Base-by-base conservation (phyloP, 805 yeast species). In the Candida tammaniensis region DNA sequence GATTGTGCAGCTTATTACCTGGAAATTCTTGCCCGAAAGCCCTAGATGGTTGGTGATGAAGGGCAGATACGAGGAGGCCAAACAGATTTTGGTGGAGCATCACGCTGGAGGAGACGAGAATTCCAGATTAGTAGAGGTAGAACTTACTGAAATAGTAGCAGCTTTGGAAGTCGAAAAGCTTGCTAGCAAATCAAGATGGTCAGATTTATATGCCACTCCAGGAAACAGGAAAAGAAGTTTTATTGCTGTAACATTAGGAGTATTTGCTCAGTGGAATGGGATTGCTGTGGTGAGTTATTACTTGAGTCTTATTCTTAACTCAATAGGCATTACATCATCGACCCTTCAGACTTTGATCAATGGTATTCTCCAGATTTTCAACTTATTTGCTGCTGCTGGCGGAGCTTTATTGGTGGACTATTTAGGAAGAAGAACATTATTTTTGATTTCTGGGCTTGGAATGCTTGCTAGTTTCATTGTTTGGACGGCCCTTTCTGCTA, bases 21-120 rank as follows among this genome's bases (percentile, higher is more conserved):
- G 70, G 11, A 43, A 57, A 26, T 55, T 61, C 33, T 55, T 74
- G 10, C 76, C 77, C 1, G 78, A 73, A 40, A 64, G 74, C 4
- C 78, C 79, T 7, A 50, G 78, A 31, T 70, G 64, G 61, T 51
- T 69, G 17, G 54, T 71, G 1, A 39, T 57, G 14, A 52, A 55
- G n/a, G 60, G 59, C 2, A 45, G 54, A 13, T 41, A 51, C 10
- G 46, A 55, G 1, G 49, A 51, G 14, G 73, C 77, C 2, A 30
- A 35, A 27, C 20, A 24, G n/a, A 35, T 35, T 24, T 25, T 35
- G 12, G 12, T 35, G 7, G 38, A 35, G 8, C 26, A 35, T 17
- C 38, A 35, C 16, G 38, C 38, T 14, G 38, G 38, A 7, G 38
- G 38, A 15, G 38, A 35, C 19, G 26, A 5, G 4, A 23, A 17